Evolutionary conservation across 2,329 filamentous ascomycete species (phyloP).

Genomic region (Septoria linicola): DNA sequence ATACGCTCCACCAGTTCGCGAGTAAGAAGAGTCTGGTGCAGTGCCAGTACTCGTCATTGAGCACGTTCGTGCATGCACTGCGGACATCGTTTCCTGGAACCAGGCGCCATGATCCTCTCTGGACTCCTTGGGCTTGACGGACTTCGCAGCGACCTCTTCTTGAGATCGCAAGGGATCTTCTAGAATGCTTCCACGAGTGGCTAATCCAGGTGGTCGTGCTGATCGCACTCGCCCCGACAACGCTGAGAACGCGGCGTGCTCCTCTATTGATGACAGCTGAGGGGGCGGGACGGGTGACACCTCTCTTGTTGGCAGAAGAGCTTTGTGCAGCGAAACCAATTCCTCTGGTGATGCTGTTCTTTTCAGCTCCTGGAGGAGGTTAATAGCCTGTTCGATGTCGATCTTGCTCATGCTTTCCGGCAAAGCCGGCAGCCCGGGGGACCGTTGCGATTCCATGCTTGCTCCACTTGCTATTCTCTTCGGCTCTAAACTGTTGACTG

Average conservation of each 20-base stretch:
- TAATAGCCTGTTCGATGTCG: conserved; percentile 48
- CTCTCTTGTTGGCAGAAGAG: conserved; percentile 38
- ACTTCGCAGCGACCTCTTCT: conserved; percentile 10
- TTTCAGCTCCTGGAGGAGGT: conserved; percentile 49
- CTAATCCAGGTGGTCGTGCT: conserved; percentile 42
- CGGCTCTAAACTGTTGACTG: conserved; percentile 19
- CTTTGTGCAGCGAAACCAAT: conserved; percentile 44
- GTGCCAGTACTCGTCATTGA: conserved; percentile 37
- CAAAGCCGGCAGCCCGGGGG: conserved; percentile 8
- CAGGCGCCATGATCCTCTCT: conserved; percentile 19
- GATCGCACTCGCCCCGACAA: conserved; percentile 35
- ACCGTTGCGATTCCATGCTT: conserved; percentile 6
- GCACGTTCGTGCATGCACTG: conserved; percentile 8
- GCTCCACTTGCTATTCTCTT: conserved; percentile 9
- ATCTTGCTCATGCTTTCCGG: conserved; percentile 33
- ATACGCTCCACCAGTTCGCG: conserved; percentile 35
- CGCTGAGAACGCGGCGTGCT: conserved; percentile 20
- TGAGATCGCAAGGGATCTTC: conserved; percentile 24
- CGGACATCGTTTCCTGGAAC: conserved; percentile 16
- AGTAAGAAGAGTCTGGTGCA: conserved; percentile 43
- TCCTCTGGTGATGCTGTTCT: conserved; percentile 51
- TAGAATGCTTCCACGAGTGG: conserved; percentile 26
- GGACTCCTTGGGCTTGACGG: conserved; percentile 5
- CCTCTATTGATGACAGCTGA: conserved; percentile 22
- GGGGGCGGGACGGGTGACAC: conserved; percentile 25